Percentiles rank a stretch among this genome's conserved stretches.
phyloP scores from a whole-genome alignment of 2,329 filamentous ascomycete species.

The Coniochaeta sp. region DNA sequence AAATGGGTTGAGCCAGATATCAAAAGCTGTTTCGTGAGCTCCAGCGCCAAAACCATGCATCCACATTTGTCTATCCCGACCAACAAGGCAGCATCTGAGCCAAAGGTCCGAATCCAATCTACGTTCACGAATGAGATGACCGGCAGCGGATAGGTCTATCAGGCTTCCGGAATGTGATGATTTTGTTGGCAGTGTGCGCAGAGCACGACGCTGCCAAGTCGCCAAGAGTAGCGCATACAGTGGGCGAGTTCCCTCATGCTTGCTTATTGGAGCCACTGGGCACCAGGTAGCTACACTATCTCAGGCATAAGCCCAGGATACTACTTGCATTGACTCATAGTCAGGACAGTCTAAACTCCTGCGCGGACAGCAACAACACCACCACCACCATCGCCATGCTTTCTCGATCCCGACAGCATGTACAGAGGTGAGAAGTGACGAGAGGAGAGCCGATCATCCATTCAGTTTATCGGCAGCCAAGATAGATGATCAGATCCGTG shows the following conservation, averaged over 20 bases:
- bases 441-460: neutral
- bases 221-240: neutral
- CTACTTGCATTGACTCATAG: neutral
- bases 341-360: too few species aligned
- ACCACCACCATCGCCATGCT: neutral
- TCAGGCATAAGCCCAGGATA: neutral
- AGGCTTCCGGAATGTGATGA: neutral
- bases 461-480: neutral
- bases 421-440: neutral
- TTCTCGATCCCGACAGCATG: neutral
- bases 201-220: neutral
- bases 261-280: neutral
- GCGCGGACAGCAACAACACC: too few species aligned
- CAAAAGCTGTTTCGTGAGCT: neutral
- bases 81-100: neutral
- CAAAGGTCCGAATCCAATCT: neutral
- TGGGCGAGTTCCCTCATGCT: neutral
- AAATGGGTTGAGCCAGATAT: neutral
- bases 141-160: neutral
- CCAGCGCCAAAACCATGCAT: neutral
- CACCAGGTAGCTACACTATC: neutral
- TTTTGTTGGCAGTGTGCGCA: neutral
- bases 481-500: neutral
- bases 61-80: neutral
- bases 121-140: neutral